Base-by-base conservation (phyloP, 2,329 filamentous ascomycete genomes). In the Westerdykella aurantiaca region DNA sequence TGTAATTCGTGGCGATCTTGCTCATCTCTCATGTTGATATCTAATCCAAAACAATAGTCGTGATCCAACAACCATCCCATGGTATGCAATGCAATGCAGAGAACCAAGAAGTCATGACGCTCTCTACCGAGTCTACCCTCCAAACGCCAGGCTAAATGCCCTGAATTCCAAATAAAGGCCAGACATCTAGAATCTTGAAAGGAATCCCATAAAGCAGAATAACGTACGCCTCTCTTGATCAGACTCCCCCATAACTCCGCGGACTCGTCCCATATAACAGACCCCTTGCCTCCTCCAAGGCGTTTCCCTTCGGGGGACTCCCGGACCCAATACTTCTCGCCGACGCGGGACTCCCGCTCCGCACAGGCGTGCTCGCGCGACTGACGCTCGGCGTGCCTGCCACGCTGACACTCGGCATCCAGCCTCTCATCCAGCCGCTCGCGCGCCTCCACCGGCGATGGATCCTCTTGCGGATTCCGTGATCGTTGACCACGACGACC, bases 401-500 rank as follows among this genome's bases (percentile, higher is more conserved):
- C 6, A 68, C 67, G 47, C 66, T 68, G 21, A 74, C 66, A 42
- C 67, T 73, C 1, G 81, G 81, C 31, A 82, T 74, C 81, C 80
- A 83, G 2, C 80, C 80, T 46, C 80, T 72, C 79, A 83, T 82
- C 79, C 79, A 83, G 9, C 80, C 80, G 44, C 71, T 78, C 5
- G 82, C 79, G 22, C 72, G 68, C 34, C 72, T 69, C 80, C 79
- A 83, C 41, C 71, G 70, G 70, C 74, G 72, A 42, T 66, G 66
- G 44, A 62, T 66, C 23, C 56, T 43, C 39, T 53, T 47, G 16
- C 51, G 43, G 33, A 52, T 50, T 3, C 63, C 63, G 9, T 57
- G 51, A 18, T 59, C 72, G 61, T 48, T 65, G 12, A 68, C 60
- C n/a, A 74, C 70, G 21, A 73, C 67, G 6, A 76, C 67, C 17